phyloP scores from a whole-genome alignment of 352 stramenopile genomes.

The Phytopythium chamaehyphon region DNA sequence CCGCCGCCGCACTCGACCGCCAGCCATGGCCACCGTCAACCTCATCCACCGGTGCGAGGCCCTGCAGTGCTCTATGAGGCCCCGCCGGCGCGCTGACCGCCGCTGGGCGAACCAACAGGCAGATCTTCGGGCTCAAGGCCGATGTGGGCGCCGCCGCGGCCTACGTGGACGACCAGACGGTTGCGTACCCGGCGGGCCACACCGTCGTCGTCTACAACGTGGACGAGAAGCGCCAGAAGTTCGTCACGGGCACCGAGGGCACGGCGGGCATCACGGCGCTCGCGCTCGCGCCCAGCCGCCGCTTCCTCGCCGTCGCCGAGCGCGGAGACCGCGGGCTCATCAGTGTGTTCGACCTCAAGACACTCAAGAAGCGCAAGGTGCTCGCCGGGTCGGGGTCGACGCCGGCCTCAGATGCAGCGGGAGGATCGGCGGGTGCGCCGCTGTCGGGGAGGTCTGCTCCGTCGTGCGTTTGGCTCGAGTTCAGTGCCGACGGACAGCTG shows the following conservation, averaged over 20 bases:
- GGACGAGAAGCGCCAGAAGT: slow-evolving; percentile 91
- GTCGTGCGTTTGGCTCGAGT: slow-evolving; percentile 82
- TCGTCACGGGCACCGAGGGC: slow-evolving; percentile 76
- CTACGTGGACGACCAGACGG: slow-evolving; percentile 81
- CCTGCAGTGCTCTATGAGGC: not conserved
- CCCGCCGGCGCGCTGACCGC: not conserved
- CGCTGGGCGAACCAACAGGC: no score
- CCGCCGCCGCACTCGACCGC: no score
- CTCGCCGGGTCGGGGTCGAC: slow-evolving; percentile 32
- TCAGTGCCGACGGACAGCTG: slow-evolving; percentile 88
- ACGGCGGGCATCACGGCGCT: slow-evolving; percentile 67
- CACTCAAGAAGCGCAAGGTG: slow-evolving; percentile 89
- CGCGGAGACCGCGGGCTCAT: slow-evolving; percentile 66
- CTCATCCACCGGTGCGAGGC: slow-evolving; percentile 28
- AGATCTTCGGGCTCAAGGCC: slow-evolving; percentile 90
- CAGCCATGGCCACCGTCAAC: slow-evolving; percentile 37
- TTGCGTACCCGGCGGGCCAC: slow-evolving; percentile 87
- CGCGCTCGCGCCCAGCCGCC: slow-evolving; percentile 61
- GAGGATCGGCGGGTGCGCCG: not conserved
- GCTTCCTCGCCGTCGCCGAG: slow-evolving; percentile 78
- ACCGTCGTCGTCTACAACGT: slow-evolving; percentile 84
- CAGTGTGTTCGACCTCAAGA: slow-evolving; percentile 88
- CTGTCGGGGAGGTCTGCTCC: slow-evolving; percentile 54
- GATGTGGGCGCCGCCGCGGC: slow-evolving; percentile 79
- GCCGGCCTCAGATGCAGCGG: not conserved